Percentiles rank a stretch among this genome's conserved stretches.
phyloP scores from a whole-genome alignment of 2,329 filamentous ascomycete species.

The Fusarium luffae region DNA sequence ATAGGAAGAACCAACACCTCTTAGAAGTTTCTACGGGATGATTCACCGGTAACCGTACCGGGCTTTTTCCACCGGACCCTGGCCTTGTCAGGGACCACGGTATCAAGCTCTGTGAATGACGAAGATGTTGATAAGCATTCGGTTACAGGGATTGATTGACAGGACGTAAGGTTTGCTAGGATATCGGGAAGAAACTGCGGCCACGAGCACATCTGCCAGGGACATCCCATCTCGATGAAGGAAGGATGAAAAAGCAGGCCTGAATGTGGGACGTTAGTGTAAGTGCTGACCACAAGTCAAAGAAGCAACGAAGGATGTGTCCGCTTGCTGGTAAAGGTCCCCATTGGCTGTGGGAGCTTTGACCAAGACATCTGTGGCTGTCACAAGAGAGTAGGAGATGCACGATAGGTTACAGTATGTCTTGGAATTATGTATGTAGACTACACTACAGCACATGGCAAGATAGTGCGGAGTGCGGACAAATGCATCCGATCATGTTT shows the following conservation, averaged over 20 bases:
- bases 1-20: not conserved
- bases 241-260: slow-evolving; percentile 19
- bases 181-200: slow-evolving; percentile 19
- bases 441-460: slow-evolving; percentile 5
- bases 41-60: slow-evolving; percentile 26
- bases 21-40: slow-evolving; percentile 30
- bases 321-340: not conserved
- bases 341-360: not conserved
- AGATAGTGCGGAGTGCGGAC: slow-evolving; percentile 10
- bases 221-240: slow-evolving; percentile 22
- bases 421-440: not conserved
- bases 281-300: slow-evolving; percentile 1
- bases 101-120: slow-evolving; percentile 22
- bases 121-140: slow-evolving; percentile 37
- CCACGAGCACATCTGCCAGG: slow-evolving; percentile 26
- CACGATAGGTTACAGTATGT: slow-evolving; percentile 6
- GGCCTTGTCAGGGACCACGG: slow-evolving; percentile 18
- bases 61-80: slow-evolving; percentile 7
- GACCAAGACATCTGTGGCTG: slow-evolving; percentile 1
- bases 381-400: slow-evolving; percentile 11
- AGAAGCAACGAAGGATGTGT: slow-evolving; percentile 7
- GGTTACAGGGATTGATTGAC: slow-evolving; percentile 18
- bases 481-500: slow-evolving; percentile 20
- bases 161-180: slow-evolving; percentile 31
- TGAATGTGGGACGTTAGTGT: slow-evolving; percentile 40